phyloP scores from a whole-genome alignment of 2,329 filamentous ascomycete genomes.

The Leptographium wingfieldii region DNA sequence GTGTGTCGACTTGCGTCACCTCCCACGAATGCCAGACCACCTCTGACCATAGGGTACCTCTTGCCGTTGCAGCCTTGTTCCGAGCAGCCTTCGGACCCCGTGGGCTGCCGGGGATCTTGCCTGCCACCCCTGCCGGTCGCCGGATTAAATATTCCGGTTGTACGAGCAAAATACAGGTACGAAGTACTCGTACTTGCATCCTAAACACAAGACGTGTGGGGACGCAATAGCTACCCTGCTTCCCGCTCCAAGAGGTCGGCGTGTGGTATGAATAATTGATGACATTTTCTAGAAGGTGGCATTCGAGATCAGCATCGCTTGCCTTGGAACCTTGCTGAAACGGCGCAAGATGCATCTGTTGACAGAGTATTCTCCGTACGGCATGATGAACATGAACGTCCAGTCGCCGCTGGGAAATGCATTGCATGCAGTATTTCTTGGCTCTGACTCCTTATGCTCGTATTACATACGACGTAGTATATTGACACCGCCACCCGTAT shows the following conservation, averaged over 20 bases:
- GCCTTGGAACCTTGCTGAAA: not conserved
- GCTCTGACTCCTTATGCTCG: not conserved
- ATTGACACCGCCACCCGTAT: not conserved
- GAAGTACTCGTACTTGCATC: too few species aligned
- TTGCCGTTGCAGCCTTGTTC: not conserved
- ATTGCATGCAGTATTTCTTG: not conserved
- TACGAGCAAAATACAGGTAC: too few species aligned
- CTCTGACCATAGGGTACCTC: not conserved
- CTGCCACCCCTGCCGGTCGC: too few species aligned
- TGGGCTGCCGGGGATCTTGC: too few species aligned
- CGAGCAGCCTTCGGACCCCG: too few species aligned
- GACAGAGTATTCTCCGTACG: not conserved
- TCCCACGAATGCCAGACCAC: not conserved
- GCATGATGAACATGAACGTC: not conserved
- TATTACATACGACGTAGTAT: not conserved
- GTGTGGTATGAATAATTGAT: not conserved
- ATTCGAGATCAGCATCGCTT: not conserved
- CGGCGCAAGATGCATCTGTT: not conserved
- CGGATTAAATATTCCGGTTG: too few species aligned
- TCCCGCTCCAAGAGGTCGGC: not conserved
- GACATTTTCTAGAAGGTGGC: not conserved
- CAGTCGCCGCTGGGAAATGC: not conserved
- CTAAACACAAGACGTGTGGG: not conserved
- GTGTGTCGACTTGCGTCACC: not conserved
- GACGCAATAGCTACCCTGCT: not conserved